Base-by-base conservation (phyloP, 1,284 basidiomycete species). In the Rhodofomes roseus region DNA sequence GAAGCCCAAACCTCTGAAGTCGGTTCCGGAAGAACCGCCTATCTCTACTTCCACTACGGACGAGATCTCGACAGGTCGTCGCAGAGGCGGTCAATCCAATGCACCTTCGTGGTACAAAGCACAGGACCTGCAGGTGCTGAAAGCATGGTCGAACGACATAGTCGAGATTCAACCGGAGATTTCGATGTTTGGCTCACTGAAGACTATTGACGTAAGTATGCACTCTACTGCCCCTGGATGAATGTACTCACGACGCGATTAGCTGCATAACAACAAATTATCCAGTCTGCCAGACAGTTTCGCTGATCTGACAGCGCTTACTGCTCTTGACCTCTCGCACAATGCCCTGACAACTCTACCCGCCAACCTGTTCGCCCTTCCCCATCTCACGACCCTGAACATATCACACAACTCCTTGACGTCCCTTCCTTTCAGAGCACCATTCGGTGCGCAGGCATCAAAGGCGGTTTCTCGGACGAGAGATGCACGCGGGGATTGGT, bases 141-240 rank as follows among this genome's bases (percentile, higher is more conserved):
- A 90, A 66, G 86, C 85, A 20, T 86, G 86, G 81, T 89, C 84
- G 65, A 93, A 93, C 66, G 85, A 87, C 31, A 92, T 93, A 36
- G 65, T 81, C 14, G 87, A 89, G 68, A 79, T 93, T 34, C 90
- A 92, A 65, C 85, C 85, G 25, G 91, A 93, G 68, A 85, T 93
- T 31, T 87, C 87, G 0, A 77, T 92, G 60, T 93, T 93, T 68
- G 90, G 91, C 2, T 90, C 88, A 2, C 75, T 93, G 54, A 92
- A 91, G 72, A 80, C 77, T 2, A 66, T 93, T 36, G 91, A 93
- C 72, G 90, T 91, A 74, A 60, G 83, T 76, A 14, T 29, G 39
- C 53, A 22, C n/a, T 16, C 25, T 37, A 7, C 31, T n/a, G 52
- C 22, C 54, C 23, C 4, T 60, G 7, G 8, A 29, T 18, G 18